phyloP scores from a whole-genome alignment of 2,329 filamentous ascomycete genomes.

The Zasmidium citrigriseum region DNA sequence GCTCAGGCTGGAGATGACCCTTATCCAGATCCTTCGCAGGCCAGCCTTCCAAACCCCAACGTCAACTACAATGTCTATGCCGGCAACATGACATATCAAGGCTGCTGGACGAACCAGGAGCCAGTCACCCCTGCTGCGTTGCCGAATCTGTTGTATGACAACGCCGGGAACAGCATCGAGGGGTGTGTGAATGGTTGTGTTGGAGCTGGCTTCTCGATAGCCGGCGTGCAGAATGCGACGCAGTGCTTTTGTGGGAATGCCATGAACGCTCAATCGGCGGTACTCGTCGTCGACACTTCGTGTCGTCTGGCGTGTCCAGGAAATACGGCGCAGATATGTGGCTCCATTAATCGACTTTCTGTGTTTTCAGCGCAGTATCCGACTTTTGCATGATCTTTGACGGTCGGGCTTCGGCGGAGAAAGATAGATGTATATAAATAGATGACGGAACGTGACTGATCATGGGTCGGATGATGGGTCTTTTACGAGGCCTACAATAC shows the following conservation, averaged over 20 bases:
- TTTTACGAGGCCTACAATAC: too few species aligned
- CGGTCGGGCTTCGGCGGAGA: neutral
- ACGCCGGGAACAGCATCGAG: conserved; percentile 30
- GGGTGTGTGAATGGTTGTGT: conserved; percentile 31
- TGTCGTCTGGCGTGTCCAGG: conserved; percentile 33
- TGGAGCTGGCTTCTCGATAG: conserved; percentile 33
- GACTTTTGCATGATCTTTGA: conserved; percentile 10
- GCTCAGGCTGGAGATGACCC: conserved; percentile 34
- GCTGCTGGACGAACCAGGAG: conserved; percentile 35
- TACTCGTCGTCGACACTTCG: conserved; percentile 28
- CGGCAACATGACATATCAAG: conserved; percentile 36
- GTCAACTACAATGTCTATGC: conserved; percentile 21
- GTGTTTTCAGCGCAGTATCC: conserved; percentile 24
- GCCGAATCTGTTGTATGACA: conserved; percentile 23
- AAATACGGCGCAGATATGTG: conserved; percentile 32
- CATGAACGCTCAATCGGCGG: conserved; percentile 22
- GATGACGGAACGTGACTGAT: neutral
- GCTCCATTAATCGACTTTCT: conserved; percentile 26
- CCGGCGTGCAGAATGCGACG: conserved; percentile 34
- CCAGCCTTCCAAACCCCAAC: neutral
- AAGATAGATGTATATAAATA: neutral
- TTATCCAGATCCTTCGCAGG: conserved; percentile 12
- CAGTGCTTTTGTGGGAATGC: conserved; percentile 37
- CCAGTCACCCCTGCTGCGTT: conserved; percentile 22
- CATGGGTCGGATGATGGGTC: neutral